phyloP scores from a whole-genome alignment of 345 rosid species.

The Orychophragmus violaceus region DNA sequence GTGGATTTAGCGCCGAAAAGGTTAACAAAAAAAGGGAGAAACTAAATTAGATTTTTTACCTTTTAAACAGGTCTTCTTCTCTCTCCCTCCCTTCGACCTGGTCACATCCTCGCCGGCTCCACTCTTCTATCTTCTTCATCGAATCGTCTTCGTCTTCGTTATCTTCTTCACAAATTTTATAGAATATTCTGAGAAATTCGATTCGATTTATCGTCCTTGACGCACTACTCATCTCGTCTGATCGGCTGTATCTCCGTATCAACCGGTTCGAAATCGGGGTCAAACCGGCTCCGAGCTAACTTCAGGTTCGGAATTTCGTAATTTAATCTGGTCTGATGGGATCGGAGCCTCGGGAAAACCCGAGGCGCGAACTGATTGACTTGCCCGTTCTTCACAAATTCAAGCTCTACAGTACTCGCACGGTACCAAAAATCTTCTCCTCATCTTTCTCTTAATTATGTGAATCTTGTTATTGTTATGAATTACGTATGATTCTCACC shows the following conservation, averaged over 20 bases:
- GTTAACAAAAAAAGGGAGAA: neutral
- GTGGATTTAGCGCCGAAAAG: constrained; percentile 22
- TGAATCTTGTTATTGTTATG: neutral
- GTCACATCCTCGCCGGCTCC: constrained; percentile 27
- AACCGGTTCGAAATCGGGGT: constrained; percentile 4
- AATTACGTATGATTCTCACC: neutral
- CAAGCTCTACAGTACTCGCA: constrained; percentile 70
- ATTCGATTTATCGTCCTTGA: neutral
- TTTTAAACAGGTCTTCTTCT: neutral
- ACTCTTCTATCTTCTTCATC: constrained; percentile 16
- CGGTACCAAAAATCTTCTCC: constrained; percentile 34
- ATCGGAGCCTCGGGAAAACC: constrained; percentile 33
- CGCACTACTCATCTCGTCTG: neutral
- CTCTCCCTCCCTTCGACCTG: neutral
- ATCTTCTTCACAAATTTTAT: neutral
- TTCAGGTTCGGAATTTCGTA: constrained; percentile 10
- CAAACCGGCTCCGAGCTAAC: constrained; percentile 11
- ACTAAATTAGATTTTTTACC: neutral
- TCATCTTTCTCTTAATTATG: neutral
- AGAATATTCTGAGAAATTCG: neutral
- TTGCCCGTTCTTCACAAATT: constrained; percentile 62
- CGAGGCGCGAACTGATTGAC: constrained; percentile 24
- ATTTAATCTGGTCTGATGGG: constrained; percentile 32
- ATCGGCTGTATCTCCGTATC: neutral
- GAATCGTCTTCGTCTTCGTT: neutral